These are phyloP conservation scores for Pochonia chlamydosporia DNA, from an alignment of 2,329 filamentous ascomycete genomes.

Conservation along the genomic window DNA sequence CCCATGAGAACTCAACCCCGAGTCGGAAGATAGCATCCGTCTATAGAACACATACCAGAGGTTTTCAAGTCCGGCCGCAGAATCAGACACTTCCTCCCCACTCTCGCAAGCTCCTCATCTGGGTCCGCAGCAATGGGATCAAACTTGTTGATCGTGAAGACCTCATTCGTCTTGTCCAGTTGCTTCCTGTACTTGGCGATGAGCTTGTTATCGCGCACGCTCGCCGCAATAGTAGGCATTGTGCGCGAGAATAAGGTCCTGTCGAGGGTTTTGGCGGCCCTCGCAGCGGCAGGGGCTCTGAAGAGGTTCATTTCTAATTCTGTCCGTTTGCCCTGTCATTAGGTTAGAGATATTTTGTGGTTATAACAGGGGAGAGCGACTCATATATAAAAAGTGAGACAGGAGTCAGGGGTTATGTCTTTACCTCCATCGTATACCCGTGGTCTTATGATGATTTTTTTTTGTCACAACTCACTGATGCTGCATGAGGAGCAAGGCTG, in stretches of 20 bases:
- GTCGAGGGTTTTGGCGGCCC: slow-evolving; percentile 75
- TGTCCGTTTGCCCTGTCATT: slow-evolving; percentile 12
- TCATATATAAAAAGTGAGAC: neutral
- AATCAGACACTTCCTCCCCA: slow-evolving; percentile 57
- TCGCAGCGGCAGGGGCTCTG: slow-evolving; percentile 68
- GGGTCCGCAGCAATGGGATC: slow-evolving; percentile 59
- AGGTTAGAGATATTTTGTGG: neutral
- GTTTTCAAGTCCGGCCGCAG: slow-evolving; percentile 50
- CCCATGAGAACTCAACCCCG: too few relatives aligned
- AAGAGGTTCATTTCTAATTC: slow-evolving; percentile 52
- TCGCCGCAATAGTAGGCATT: slow-evolving; percentile 71
- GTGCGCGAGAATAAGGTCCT: slow-evolving; percentile 75
- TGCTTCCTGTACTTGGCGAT: slow-evolving; percentile 66
- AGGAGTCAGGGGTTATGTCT: neutral
- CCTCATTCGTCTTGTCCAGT: slow-evolving; percentile 59
- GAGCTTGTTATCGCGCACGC: slow-evolving; percentile 67
- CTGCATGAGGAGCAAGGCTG: slow-evolving; percentile 20
- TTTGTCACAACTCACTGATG: neutral
- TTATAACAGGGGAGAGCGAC: neutral
- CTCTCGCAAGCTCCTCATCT: slow-evolving; percentile 41
- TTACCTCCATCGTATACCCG: slow-evolving; percentile 23
- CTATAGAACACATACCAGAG: slow-evolving; percentile 36
- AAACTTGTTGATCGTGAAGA: slow-evolving; percentile 59
- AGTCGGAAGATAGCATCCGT: too few relatives aligned
- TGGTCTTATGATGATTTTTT: neutral